Conservation (phyloP, 1,139 yeast genomes). For the Kodamaea alishanica region DNA sequence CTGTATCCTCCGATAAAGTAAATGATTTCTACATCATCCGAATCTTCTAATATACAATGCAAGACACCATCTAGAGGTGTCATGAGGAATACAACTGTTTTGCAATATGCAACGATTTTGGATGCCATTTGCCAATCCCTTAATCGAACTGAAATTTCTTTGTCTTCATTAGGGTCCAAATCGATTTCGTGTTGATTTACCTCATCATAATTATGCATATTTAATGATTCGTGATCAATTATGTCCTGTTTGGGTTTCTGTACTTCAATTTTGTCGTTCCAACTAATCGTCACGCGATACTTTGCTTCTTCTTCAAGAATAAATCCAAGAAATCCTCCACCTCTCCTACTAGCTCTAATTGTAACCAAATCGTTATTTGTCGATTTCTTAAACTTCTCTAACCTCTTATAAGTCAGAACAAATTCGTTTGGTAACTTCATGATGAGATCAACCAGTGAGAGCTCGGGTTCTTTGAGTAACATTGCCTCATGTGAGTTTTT, state of each 20-base stretch:
- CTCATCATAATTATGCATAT: conserved; percentile 12
- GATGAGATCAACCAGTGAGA: conserved; percentile 45
- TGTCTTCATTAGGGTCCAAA: conserved; percentile 24
- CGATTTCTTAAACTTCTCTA: conserved; percentile 51
- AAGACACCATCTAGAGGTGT: conserved; percentile 50
- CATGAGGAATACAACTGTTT: conserved; percentile 48
- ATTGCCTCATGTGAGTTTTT: conserved; percentile 42
- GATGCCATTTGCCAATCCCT: conserved; percentile 59
- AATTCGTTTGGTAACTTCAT: conserved; percentile 50
- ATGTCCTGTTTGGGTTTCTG: conserved; percentile 23
- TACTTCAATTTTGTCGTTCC: conserved; percentile 50
- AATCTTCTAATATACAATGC: conserved; percentile 55
- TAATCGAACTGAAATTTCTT: conserved; percentile 42
- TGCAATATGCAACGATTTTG: conserved; percentile 50
- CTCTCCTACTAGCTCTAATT: conserved; percentile 30
- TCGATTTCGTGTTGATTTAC: conserved; percentile 16
- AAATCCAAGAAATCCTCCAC: conserved; percentile 44
- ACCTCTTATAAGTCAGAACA: conserved; percentile 45
- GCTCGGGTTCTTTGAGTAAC: conserved; percentile 45
- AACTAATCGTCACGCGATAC: conserved; percentile 49
- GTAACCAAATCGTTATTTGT: conserved; percentile 28
- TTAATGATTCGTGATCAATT: conserved; percentile 21
- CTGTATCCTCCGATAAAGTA: conserved; percentile 47
- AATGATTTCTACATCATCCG: conserved; percentile 52
- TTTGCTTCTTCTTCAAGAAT: conserved; percentile 53